Base-by-base conservation (phyloP, 2,329 filamentous ascomycete genomes). In the Paradendryphiella salina region DNA sequence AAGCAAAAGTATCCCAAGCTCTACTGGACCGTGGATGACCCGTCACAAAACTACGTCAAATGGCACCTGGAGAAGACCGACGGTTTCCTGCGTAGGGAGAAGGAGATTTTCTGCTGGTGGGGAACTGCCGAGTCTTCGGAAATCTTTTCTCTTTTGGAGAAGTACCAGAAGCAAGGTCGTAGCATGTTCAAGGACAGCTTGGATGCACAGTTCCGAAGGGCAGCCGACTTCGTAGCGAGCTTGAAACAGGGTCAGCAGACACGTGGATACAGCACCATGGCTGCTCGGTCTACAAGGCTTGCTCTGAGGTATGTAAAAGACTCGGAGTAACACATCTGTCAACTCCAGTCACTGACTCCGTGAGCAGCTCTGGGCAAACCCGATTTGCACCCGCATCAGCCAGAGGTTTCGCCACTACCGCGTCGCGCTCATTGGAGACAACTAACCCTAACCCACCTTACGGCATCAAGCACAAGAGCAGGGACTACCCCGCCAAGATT, bases 61-160 rank as follows among this genome's bases (percentile, higher is more conserved):
- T 97, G 93, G 94, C 96, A 97, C 80, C 95, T 96, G 63, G 92
- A 96, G 75, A 96, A 96, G 81, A 88, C 93, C 8, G 91, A 96
- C 63, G 93, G 94, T 49, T 96, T 90, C 74, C 83, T 96, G 65
- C 90, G 88, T 56, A 85, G 86, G 48, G 85, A 90, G 61, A 90
- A 90, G 51, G 90, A 92, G 68, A 90, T 96, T 32, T 86, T 97
- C 68, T 97, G 97, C 80, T 97, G 93, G 89, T 96, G 95, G 73
- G 92, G 92, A 44, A 85, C 94, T 51, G 88, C 94, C 60, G 86
- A 85, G 46, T 85, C 87, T 26, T 85, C 90, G 43, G 89, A 96
- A 72, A 87, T 96, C 17, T 85, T 87, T 63, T 82, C 89, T 59
- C 80, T 96, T 60, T 91, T 96, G 77, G 84, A 86, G 61, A 89